These are phyloP conservation scores for Cladophialophora exuberans DNA, from an alignment of 2,329 filamentous ascomycete genomes.

Conservation along the genomic window DNA sequence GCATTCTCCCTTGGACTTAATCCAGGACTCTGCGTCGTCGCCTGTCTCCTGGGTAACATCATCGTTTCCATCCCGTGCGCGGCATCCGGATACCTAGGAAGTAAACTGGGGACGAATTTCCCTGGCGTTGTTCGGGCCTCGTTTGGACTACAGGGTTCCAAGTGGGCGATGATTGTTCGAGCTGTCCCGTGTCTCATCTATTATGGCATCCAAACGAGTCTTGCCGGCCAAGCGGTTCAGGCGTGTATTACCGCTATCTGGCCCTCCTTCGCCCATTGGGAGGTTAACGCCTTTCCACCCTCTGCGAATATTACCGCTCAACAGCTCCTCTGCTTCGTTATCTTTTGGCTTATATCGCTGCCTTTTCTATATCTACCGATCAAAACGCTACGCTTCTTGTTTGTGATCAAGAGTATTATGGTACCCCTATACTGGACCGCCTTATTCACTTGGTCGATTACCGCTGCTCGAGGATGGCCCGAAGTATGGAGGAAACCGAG, in stretches of 20 bases:
- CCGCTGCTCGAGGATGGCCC: constrained; percentile 18
- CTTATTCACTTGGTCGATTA: constrained; percentile 19
- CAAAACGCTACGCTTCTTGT: constrained; percentile 31
- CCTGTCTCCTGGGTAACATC: constrained; percentile 17
- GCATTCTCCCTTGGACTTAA: constrained; percentile 20
- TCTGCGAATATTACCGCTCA: constrained; percentile 59
- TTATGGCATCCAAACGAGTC: constrained; percentile 16
- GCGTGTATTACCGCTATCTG: constrained; percentile 44
- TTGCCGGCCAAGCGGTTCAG: constrained; percentile 33
- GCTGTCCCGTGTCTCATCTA: constrained; percentile 17
- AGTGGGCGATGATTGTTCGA: constrained; percentile 18
- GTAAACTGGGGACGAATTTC: constrained; percentile 14
- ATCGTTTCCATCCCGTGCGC: constrained; percentile 21
- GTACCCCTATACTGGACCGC: constrained; percentile 15
- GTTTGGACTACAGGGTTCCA: constrained; percentile 12
- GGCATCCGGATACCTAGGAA: constrained; percentile 18
- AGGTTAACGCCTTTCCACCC: constrained; percentile 55
- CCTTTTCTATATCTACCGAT: constrained; percentile 44
- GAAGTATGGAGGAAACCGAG: constrained; percentile 12
- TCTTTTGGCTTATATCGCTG: constrained; percentile 57
- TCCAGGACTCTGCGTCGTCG: constrained; percentile 17
- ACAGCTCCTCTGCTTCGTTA: constrained; percentile 59
- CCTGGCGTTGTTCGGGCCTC: constrained; percentile 14
- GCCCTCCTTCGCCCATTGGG: constrained; percentile 51
- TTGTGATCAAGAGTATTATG: constrained; percentile 38